Evolutionary conservation across 257 asterid genomes (phyloP).

Genomic region (Catharanthus roseus): DNA sequence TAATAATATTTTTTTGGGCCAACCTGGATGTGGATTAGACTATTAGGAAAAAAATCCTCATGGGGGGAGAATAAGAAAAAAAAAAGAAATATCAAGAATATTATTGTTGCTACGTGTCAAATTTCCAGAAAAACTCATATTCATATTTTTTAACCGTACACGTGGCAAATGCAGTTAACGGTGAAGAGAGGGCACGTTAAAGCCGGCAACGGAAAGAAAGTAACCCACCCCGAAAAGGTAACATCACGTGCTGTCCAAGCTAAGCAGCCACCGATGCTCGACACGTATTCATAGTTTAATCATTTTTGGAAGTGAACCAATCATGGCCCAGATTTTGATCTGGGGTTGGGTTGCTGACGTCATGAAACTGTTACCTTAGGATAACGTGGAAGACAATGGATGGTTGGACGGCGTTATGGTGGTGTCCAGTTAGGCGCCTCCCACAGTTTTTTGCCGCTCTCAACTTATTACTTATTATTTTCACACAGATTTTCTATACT

Average conservation of each 20-base stretch:
- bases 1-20: no score
- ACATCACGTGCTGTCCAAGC: conserved; percentile 19
- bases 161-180: no score
- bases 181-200: not conserved
- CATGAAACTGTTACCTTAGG: not conserved
- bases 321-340: conserved; percentile 6
- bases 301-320: not conserved
- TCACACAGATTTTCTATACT: not conserved
- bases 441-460: not conserved
- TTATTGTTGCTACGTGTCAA: no score
- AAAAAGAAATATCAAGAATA: no score
- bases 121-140: no score
- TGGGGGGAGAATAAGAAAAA: no score
- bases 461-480: no score
- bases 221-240: conserved; percentile 13
- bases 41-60: no score
- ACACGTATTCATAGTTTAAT: conserved; percentile 18
- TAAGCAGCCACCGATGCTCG: conserved; percentile 4
- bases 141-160: no score
- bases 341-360: not conserved
- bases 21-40: no score
- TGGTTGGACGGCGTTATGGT: conserved; percentile 9
- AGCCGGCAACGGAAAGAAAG: conserved; percentile 28
- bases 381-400: not conserved
- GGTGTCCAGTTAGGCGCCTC: conserved; percentile 8